Evolutionary conservation across 495 filamentous ascomycete genomes (phyloP).

Genomic region (Penicillium psychrofluorescens): DNA sequence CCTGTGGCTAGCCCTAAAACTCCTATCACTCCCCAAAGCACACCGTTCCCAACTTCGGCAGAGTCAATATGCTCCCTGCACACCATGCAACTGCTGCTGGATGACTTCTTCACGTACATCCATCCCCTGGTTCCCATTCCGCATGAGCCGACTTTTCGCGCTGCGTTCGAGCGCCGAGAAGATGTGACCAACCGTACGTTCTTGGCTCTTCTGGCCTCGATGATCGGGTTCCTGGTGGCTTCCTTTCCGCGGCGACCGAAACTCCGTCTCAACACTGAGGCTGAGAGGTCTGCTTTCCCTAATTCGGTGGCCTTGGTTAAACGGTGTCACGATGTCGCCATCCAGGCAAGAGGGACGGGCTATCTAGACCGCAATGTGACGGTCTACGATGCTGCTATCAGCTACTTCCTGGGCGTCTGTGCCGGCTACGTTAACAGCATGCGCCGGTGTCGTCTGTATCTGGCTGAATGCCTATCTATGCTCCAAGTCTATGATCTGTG

Average conservation of each 20-base stretch:
- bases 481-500: conserved; percentile 59
- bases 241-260: conserved; percentile 76
- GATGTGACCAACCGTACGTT: conserved; percentile 63
- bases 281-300: conserved; percentile 39
- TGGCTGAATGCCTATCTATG: conserved; percentile 68
- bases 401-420: conserved; percentile 72
- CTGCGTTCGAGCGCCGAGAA: conserved; percentile 60
- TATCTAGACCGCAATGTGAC: conserved; percentile 62
- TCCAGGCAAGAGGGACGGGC: conserved; percentile 60
- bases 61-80: conserved; percentile 69
- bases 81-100: conserved; percentile 60
- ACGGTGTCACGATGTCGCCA: conserved; percentile 63
- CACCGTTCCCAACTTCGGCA: conserved; percentile 35
- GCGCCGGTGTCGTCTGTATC: conserved; percentile 59
- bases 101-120: conserved; percentile 88
- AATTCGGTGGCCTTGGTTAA: conserved; percentile 67
- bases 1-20: neutral
- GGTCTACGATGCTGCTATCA: conserved; percentile 77
- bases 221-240: conserved; percentile 69
- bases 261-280: conserved; percentile 58
- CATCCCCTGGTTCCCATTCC: conserved; percentile 82
- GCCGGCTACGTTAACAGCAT: conserved; percentile 62
- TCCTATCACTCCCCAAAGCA: conserved; percentile 14
- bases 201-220: conserved; percentile 70
- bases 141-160: conserved; percentile 77